Evolutionary conservation across 495 filamentous ascomycete species (phyloP), one percentile per base, ranked within the genome.

Genomic region (Penicillium lividum): DNA sequence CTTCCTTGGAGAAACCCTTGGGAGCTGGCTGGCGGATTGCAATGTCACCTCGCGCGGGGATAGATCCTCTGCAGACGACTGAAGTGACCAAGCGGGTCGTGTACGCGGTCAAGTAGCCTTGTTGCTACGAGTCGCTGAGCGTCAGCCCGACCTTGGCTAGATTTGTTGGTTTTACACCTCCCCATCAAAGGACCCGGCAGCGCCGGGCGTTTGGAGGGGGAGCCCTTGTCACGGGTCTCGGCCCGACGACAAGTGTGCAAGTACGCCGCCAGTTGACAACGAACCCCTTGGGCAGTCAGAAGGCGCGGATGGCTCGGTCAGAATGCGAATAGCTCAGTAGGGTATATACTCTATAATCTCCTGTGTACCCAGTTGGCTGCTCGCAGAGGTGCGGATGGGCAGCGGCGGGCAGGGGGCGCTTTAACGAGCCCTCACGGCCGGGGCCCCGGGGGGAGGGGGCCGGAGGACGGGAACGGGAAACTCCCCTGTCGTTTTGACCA

Each of bases 21-120:
- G 58, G 56, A 42, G 58, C 54, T 68, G 64, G 69, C 66, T 70
- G 68, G 69, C 76, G 82, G 68, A 84, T 84, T 80, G 77, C 73
- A 84, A 85, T 84, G 81, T 84, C 66, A 79, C 72, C 71, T 76
- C 77, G 81, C 74, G 80, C 80, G 75, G 81, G 81, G 77, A 80
- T 78, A 79, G 80, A 83, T 82, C 80, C 81, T 83, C 82, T 85
- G 80, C 79, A 85, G 77, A 85, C 82, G 81, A 86, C 78, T 82
- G 79, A 79, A 75, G 36, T 60, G 53, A 71, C 76, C 38, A 44
- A 43, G 74, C 70, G 69, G 77, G 82, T 83, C 77, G 70, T 85
- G 80, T 85, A 84, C 72, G 78, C 69, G 73, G 74, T 83, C 77
- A 79, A 86, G 82, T 84, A 82, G 77, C 75, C 80, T 84, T 83